Base-by-base conservation (phyloP, 164 flowering plant species). In the Sedum album region DNA sequence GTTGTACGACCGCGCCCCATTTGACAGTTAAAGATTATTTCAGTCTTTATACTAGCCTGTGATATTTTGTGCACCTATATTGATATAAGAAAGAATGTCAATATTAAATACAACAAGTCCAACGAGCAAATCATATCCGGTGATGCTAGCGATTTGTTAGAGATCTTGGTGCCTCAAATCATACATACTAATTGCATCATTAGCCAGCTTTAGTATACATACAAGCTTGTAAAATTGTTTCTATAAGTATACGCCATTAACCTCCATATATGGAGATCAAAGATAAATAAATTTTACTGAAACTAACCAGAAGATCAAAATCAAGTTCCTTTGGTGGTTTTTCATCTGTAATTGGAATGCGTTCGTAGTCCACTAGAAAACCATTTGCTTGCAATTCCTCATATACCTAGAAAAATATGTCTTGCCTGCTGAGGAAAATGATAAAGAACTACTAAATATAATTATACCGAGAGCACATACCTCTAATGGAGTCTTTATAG, bases 1-100 rank as follows among this genome's bases (percentile, higher is more conserved):
- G 98, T 93, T 26, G 96, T 93, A 31, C 98, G 75, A 76, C 98
- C 98, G 70, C 98, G 96, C 38, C 98, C 98, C 96, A 90, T 90
- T 85, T 93, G 98, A 79, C 98, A 93, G 72, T 93, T 93, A 69
- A 93, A 93, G 73, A 90, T 75, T 68, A 93, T 84, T 72, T 87
- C 90, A n/a, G 92, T 83, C 26, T 76, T 81, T 76, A 89, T 68
- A 73, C 84, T 84, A 60, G 87, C 84, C 75, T 81, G 87, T 46
- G 88, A 93, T 67, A 93, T 86, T 77, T 78, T 86, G 66, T 78
- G 75, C 51, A 93, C 95, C 98, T 93, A 80, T 76, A 71, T 8
- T 28, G 17, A 70, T 64, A 53, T 20, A 21, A 18, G 28, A 41
- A 21, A 70, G 62, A 64, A 44, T 57, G 42, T 20, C 26, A 36